Conservation (phyloP, 2,329 filamentous ascomycete species). For the Didymella lethalis region DNA sequence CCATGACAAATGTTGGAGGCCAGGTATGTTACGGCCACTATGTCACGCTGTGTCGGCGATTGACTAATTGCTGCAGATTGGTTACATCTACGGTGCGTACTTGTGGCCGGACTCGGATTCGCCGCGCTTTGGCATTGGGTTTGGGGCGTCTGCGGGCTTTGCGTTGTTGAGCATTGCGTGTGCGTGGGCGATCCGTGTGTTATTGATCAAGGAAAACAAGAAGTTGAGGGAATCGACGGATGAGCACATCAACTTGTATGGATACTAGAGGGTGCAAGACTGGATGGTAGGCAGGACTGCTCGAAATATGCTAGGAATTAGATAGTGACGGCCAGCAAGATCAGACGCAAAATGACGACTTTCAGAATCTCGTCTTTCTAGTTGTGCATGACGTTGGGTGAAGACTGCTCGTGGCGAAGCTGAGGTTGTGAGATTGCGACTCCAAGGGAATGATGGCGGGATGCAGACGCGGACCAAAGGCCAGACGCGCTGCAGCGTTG, state of each 20-base stretch:
- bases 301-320: neutral
- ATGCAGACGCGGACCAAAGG: neutral
- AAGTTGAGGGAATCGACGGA: slow-evolving; percentile 33
- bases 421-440: neutral
- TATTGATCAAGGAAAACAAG: slow-evolving; percentile 43
- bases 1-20: slow-evolving; percentile 40
- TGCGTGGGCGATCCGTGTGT: slow-evolving; percentile 36
- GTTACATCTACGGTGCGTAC: slow-evolving; percentile 43
- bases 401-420: neutral
- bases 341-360: neutral
- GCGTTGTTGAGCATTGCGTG: slow-evolving; percentile 40
- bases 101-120: slow-evolving; percentile 38
- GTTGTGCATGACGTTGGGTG: neutral
- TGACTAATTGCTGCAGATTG: slow-evolving; percentile 26
- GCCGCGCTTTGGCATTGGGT: slow-evolving; percentile 39
- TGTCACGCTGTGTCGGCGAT: too few species aligned
- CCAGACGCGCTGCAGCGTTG: neutral
- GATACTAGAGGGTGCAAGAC: slow-evolving; percentile 30
- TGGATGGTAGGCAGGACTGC: neutral
- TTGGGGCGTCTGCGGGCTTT: slow-evolving; percentile 41
- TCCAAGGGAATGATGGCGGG: neutral
- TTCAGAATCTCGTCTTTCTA: neutral
- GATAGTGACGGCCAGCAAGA: neutral
- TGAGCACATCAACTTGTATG: slow-evolving; percentile 41
- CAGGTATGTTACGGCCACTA: too few species aligned